Evolutionary conservation across 2,329 filamentous ascomycete genomes (phyloP), one percentile per base, ranked within the genome.

Genomic region (Colletotrichum sidae): DNA sequence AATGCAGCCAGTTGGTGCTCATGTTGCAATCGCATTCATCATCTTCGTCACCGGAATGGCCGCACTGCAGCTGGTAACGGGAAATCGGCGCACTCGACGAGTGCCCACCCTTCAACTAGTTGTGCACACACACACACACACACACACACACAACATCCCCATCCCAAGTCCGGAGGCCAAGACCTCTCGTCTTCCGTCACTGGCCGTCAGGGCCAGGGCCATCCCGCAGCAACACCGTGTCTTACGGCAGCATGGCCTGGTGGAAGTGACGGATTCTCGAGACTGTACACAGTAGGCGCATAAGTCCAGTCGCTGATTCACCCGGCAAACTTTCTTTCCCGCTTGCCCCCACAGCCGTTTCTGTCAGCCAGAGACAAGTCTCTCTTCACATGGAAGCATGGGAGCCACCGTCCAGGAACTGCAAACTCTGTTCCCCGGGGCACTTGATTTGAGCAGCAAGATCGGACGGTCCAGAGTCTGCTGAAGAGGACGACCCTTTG

Each of bases 371-470:
- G 47, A 62, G 55, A 62, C 52, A 65, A 46, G 15, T 49, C 25
- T 54, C 47, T 57, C 52, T 65, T 65, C 62, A 62, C 58, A 62
- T 62, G 62, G 62, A 54, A 65, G 58, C 8, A 65, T 62, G 62
- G 62, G 60, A 65, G 58, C 8, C 57, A 49, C 41, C 38, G 52
- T 55, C 53, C 58, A 62, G 58, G 62, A 62, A 65, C 52, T 62
- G 8, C 41, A 57, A 65, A 62, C 41, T 65, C 62, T 62, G 58
- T 44, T 53, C 17, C 15, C 46, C 42, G 41, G 45, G 41, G 41
- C 12, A 53, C 15, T 53, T 52, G 46, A 62, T 62, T 55, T 44
- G 25, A 51, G 42, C 52, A 57, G 17, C 52, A 38, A 62, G 52
- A 65, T 62, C 53, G 58, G 47, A 65, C 33, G 62, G 52, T 41